Conservation (phyloP, 768 basidiomycete genomes). For the Asterophora lycoperdoides region DNA sequence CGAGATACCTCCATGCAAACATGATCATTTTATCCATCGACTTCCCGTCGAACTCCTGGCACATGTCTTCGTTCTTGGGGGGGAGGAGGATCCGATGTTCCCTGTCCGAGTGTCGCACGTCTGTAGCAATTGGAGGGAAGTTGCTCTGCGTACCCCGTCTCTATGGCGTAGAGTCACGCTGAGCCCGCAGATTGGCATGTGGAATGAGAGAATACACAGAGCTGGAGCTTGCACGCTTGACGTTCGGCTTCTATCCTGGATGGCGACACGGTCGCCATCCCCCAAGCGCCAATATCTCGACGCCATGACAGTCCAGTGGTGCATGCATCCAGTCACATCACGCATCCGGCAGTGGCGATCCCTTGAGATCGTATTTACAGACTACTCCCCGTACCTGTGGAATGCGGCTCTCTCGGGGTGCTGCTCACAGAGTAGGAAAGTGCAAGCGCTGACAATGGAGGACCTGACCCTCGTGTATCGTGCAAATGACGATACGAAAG, state of each 20-base stretch:
- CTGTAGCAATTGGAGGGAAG: conserved; percentile 58
- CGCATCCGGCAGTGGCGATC: conserved; percentile 58
- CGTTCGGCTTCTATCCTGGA: conserved; percentile 42
- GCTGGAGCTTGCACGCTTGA: conserved; percentile 60
- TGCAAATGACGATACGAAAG: conserved; percentile 64
- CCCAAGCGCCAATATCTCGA: conserved; percentile 33
- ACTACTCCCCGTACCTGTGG: conserved; percentile 63
- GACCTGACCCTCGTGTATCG: conserved; percentile 56
- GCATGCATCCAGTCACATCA: conserved; percentile 54
- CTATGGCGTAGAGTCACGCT: conserved; percentile 64
- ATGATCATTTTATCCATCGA: conserved; percentile 46
- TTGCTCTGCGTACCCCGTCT: conserved; percentile 54
- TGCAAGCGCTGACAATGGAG: conserved; percentile 42
- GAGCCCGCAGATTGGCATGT: conserved; percentile 48
- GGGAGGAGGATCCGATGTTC: conserved; percentile 51
- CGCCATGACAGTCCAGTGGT: conserved; percentile 49
- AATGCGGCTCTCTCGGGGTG: conserved; percentile 57
- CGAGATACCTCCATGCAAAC: conserved; percentile 17
- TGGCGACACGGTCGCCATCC: conserved; percentile 21
- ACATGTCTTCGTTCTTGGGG: conserved; percentile 58
- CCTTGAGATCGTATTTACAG: conserved; percentile 50
- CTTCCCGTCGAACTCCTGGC: conserved; percentile 64
- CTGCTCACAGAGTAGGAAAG: conserved; percentile 33
- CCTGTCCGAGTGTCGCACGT: conserved; percentile 66
- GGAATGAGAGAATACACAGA: conserved; percentile 57